Conservation (phyloP, 2,329 filamentous ascomycete genomes). For the Trichoderma citrinoviride region DNA sequence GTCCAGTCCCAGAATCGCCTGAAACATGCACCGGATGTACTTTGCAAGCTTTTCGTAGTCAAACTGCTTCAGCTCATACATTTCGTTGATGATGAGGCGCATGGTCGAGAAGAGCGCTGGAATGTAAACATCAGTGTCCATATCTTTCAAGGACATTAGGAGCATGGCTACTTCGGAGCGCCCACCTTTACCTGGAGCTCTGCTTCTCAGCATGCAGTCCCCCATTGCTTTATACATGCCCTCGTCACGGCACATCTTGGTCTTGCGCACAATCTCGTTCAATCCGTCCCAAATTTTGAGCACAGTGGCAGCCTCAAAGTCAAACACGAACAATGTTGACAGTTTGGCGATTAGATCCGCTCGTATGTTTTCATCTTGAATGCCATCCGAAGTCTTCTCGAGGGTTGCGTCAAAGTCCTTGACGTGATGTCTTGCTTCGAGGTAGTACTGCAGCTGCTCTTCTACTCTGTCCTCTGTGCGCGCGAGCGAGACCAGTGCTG, state of each 20-base stretch:
- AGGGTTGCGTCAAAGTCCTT: slow-evolving; percentile 53
- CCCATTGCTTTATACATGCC: slow-evolving; percentile 61
- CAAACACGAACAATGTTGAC: slow-evolving; percentile 67
- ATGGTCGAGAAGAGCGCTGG: slow-evolving; percentile 53
- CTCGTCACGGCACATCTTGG: slow-evolving; percentile 44
- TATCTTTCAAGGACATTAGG: not conserved
- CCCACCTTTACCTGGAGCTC: slow-evolving; percentile 51
- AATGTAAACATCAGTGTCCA: slow-evolving; percentile 3
- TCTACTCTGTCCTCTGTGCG: slow-evolving; percentile 50
- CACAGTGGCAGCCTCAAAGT: slow-evolving; percentile 71
- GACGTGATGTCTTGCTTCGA: slow-evolving; percentile 59
- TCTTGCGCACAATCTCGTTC: slow-evolving; percentile 55
- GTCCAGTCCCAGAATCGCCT: slow-evolving; percentile 59
- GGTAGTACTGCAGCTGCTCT: slow-evolving; percentile 58
- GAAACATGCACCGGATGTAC: slow-evolving; percentile 77
- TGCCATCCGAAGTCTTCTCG: slow-evolving; percentile 37
- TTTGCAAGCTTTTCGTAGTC: slow-evolving; percentile 62
- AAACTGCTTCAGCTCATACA: slow-evolving; percentile 56
- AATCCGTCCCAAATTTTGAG: slow-evolving; percentile 68
- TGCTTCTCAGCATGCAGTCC: slow-evolving; percentile 59
- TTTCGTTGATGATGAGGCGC: slow-evolving; percentile 67
- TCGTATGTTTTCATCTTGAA: slow-evolving; percentile 43
- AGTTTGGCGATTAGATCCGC: slow-evolving; percentile 61
- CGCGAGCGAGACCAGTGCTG: slow-evolving; percentile 51
- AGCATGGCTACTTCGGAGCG: not conserved